Evolutionary conservation across 2,329 filamentous ascomycete species (phyloP), one percentile per base, ranked within the genome.

Genomic region (Hypoxylon sp.): DNA sequence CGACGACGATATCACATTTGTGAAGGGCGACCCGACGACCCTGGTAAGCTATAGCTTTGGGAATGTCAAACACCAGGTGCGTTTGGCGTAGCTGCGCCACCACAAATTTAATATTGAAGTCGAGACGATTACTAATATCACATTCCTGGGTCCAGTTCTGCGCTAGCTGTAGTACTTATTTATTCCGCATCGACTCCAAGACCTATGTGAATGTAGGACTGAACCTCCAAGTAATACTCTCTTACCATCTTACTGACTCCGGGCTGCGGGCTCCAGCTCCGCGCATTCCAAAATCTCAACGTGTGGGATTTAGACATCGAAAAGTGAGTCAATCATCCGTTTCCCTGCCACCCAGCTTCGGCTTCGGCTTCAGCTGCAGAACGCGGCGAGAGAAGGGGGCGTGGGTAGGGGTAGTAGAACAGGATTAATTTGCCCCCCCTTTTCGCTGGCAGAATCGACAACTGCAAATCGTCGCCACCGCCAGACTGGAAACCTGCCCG

Each of bases 41-140:
- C 71, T 86, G 46, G 75, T 74, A 5, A 68, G 64, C 2, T 86
- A 85, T 68, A 70, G 61, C 3, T 84, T 83, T 68, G 79, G 72
- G 1, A 72, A 48, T 74, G 66, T 76, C 26, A 56, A 63, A 6
- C 81, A 85, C 71, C 79, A 79, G 72, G 81, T 79, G 43, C 39
- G 59, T 34, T 47, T 11, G 17, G 28, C 17, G 13, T 26, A 26
- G n/a, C 7, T 20, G 3, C n/a, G 19, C 13, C 22, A 26, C 43
- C 13, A 46, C 10, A 4, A 26, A 43, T 5, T 17, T 15, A 3
- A 46, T 46, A 26, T 24, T 6, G 19, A 22, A 13, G 22, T 15
- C 15, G n/a, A 50, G 17, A 17, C 17, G 13, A 19, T 52, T 51
- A 8, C 54, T 49, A 13, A 46, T 37, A 10, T 3, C 26, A 13